Conservation (phyloP, 108 stramenopile genomes). For the Cyclostephanos invisitatus region DNA sequence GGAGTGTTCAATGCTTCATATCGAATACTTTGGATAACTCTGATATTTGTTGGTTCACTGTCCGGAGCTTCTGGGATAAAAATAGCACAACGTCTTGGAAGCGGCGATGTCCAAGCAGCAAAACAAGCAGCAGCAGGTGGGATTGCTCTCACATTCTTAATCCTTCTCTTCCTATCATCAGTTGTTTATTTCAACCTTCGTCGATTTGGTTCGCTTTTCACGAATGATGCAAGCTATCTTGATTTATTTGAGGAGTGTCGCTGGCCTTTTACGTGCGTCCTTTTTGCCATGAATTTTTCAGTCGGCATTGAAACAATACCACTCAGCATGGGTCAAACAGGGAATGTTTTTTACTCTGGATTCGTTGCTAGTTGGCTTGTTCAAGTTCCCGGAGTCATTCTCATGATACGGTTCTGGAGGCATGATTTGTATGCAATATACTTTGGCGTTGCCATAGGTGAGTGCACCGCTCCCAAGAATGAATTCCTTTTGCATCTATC, state of each 20-base stretch:
- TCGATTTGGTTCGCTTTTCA: slow-evolving; percentile 69
- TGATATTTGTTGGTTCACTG: slow-evolving; percentile 68
- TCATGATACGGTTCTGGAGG: slow-evolving; percentile 69
- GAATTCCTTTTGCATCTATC: not conserved
- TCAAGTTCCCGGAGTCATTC: slow-evolving; percentile 78
- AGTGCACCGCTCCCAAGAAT: not conserved
- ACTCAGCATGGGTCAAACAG: slow-evolving; percentile 73
- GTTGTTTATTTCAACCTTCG: slow-evolving; percentile 55
- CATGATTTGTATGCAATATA: slow-evolving; percentile 74
- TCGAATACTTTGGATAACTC: slow-evolving; percentile 85
- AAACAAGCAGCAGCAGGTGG: slow-evolving; percentile 62
- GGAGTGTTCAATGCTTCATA: slow-evolving; percentile 89
- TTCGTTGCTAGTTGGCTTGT: slow-evolving; percentile 55
- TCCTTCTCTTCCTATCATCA: slow-evolving; percentile 46
- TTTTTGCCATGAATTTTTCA: slow-evolving; percentile 81
- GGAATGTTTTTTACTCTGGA: slow-evolving; percentile 69
- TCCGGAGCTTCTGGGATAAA: slow-evolving; percentile 52
- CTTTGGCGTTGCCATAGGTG: slow-evolving; percentile 68
- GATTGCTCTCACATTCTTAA: slow-evolving; percentile 42
- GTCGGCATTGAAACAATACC: slow-evolving; percentile 81
- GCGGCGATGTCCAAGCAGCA: slow-evolving; percentile 57
- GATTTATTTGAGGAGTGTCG: slow-evolving; percentile 64
- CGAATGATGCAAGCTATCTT: slow-evolving; percentile 66
- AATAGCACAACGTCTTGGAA: slow-evolving; percentile 49
- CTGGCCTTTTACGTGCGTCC: slow-evolving; percentile 58